Base-by-base conservation (phyloP, 331 rosid species). In the Erythrophleum ivorense region DNA sequence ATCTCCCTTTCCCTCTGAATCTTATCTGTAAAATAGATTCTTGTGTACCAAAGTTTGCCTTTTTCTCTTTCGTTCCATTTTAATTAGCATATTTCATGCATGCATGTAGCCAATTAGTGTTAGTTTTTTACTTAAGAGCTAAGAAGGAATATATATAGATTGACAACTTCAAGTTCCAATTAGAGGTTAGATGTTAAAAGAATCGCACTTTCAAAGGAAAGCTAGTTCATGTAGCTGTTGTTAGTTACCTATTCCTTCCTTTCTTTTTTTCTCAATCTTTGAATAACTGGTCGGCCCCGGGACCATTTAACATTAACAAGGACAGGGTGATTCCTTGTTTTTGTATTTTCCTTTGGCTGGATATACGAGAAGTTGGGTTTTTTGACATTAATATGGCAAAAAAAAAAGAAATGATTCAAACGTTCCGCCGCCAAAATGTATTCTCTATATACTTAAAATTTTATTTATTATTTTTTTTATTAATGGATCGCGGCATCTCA, bases 21-120 rank as follows among this genome's bases (percentile, higher is more conserved):
- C 86, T 79, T 84, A 80, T 83, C 85, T 85, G 89, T 85, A 85
- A 89, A 90, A 90, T 70, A 71, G 82, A 68, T 62, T 80, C 79
- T 81, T 71, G 69, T 77, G 85, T 45, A 77, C 85, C 68, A 81
- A 55, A 71, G 55, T 70, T 82, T 79, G 77, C 62, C 38, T 64
- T 40, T 76, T 53, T 75, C 66, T 36, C 58, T 36, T 63, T 18
- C 43, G 3, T 43, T 62, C 59, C 41, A 69, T 45, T n/a, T 72
- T 83, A 45, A n/a, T 54, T 48, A 11, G 29, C 73, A 52, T 24
- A 24, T 78, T 55, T 38, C 80, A 75, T 75, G 75, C 79, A 68
- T 74, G 80, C 71, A 52, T n/a, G 45, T 55, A 55, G 81, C 76
- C 71, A 73, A 13, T 19, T 33, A 64, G 71, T 73, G 78, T 46